Evolutionary conservation across 164 flowering plant species (phyloP), one percentile per base, ranked within the genome.

Genomic region (Malania oleifera): DNA sequence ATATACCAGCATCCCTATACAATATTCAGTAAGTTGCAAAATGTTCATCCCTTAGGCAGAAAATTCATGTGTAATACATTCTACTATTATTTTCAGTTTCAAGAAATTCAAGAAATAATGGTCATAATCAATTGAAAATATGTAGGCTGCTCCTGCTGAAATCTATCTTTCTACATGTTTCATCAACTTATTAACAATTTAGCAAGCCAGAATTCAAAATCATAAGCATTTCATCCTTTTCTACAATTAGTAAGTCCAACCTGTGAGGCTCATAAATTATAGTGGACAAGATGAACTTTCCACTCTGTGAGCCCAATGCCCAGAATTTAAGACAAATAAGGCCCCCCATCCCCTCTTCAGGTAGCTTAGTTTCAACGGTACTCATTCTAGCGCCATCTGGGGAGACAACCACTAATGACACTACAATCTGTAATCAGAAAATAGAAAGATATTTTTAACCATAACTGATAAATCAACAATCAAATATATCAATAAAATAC

Each of bases 221-320:
- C 35, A 31, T 31, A 9, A 31, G 35, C 35, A 31, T 31, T 31
- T 31, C 35, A 4, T 31, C 35, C 35, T 46, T 46, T 46, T 20
- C 3, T 46, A 9, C 22, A 2, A 19, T 28, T n/a, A 31, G 35
- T 7, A 34, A 49, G 20, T 18, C 51, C 58, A 46, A 95, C 99
- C 99, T 85, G 83, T 95, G 99, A 62, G 99, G 99, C 62, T 95
- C 99, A 71, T 90, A 90, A 61, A 95, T 73, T 52, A 91, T 62
- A 19, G 99, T 95, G 15, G 87, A 81, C 74, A 91, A 73, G 59
- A 57, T 78, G 72, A 82, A 85, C 7, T 67, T 73, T 67, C 82
- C 83, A 58, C 50, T 73, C 41, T 63, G 79, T 19, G 80, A 51
- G 22, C 71, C 76, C 43, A 69, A 67, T 13, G 65, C 75, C 97